These are phyloP conservation scores for Solanum tarapatanum DNA, from an alignment of 257 asterid genomes.

Conservation along the genomic window DNA sequence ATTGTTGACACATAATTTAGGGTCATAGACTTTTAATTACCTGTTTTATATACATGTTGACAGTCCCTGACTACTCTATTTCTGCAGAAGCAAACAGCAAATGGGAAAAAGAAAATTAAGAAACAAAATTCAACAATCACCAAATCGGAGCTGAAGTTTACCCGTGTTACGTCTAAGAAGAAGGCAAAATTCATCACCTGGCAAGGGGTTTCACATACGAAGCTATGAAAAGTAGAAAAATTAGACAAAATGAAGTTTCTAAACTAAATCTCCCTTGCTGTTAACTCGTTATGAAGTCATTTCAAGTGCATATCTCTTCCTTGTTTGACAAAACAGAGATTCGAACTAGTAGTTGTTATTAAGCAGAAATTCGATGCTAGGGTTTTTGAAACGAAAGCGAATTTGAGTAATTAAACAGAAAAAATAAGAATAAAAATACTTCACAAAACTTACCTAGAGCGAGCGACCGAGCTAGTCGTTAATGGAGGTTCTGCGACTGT, in stretches of 20 bases:
- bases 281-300: background rate
- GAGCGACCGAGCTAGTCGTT: background rate
- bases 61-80: background rate
- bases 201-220: background rate
- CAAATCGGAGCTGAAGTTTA: background rate
- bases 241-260: background rate
- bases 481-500: background rate
- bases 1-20: background rate
- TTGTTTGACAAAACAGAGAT: background rate
- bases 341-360: background rate
- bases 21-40: constrained; percentile 9
- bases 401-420: background rate
- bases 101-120: background rate
- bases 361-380: background rate
- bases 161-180: background rate
- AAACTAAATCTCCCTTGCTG: background rate
- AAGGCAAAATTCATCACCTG: background rate
- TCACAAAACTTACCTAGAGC: background rate
- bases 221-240: background rate
- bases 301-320: background rate
- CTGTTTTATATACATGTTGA: constrained; percentile 74
- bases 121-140: background rate
- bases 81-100: background rate
- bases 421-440: background rate
- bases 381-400: background rate